These are phyloP conservation scores for Scedosporium minutisporum DNA, from an alignment of 2,329 filamentous ascomycete genomes.

Conservation along the genomic window DNA sequence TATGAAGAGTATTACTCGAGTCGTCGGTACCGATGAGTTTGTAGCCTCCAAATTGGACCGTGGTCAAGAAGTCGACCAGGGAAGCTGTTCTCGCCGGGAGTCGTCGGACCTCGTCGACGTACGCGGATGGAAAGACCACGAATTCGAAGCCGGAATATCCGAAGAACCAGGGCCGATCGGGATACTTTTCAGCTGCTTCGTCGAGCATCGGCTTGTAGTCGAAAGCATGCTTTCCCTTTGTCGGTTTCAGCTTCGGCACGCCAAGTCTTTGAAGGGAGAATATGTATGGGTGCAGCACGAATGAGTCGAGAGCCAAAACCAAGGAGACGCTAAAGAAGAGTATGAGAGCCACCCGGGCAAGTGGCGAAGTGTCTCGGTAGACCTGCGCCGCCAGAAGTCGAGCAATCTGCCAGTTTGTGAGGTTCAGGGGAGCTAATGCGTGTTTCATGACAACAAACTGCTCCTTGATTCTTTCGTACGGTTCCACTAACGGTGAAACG, in stretches of 20 bases:
- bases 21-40: constrained; percentile 2
- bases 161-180: constrained; percentile 1
- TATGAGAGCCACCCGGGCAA: neutral
- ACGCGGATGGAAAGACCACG: constrained; percentile 1
- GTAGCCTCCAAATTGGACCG: constrained; percentile 4
- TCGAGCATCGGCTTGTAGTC: constrained; percentile 5
- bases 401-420: constrained; percentile 5
- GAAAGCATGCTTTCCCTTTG: constrained; percentile 3
- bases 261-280: constrained; percentile 1
- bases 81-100: constrained; percentile 1
- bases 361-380: neutral
- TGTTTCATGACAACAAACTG: constrained; percentile 4
- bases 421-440: constrained; percentile 1
- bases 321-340: neutral
- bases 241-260: constrained; percentile 1
- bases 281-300: constrained; percentile 1
- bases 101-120: constrained; percentile 2
- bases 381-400: constrained; percentile 4
- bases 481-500: neutral
- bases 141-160: constrained; percentile 4
- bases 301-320: neutral
- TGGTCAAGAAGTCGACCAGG: constrained; percentile 3
- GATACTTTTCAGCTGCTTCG: constrained; percentile 1
- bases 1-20: constrained; percentile 4
- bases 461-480: constrained; percentile 3